Conservation (phyloP, 164 flowering plant genomes). For the Piper betle region DNA sequence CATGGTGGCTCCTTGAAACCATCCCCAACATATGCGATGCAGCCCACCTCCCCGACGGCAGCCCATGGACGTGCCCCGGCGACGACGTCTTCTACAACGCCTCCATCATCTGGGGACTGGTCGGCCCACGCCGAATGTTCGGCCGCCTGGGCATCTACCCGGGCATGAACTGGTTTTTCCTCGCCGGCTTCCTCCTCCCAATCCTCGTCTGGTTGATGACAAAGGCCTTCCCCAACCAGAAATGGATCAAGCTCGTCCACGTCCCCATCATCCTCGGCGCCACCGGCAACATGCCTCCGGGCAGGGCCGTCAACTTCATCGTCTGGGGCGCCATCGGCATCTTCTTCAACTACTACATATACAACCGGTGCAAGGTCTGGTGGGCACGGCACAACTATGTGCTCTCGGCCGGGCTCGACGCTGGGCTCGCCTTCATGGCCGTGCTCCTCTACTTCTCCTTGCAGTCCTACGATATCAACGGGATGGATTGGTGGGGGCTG, state of each 20-base stretch:
- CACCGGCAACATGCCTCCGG: constrained; percentile 33
- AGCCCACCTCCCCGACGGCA: constrained; percentile 10
- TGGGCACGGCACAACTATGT: constrained; percentile 59
- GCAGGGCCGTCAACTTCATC: constrained; percentile 30
- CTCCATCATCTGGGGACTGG: constrained; percentile 19
- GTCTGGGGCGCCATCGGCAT: constrained; percentile 40
- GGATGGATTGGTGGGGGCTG: constrained; percentile 56
- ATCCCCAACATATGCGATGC: constrained; percentile 17
- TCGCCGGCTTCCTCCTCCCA: constrained; percentile 3
- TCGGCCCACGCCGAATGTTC: constrained; percentile 17
- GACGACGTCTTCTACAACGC: constrained; percentile 19
- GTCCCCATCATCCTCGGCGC: constrained; percentile 44
- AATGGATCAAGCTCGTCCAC: constrained; percentile 46
- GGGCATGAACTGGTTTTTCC: constrained; percentile 5
- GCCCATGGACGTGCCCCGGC: constrained; percentile 23
- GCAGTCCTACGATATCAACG: constrained; percentile 18
- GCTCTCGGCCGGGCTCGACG: constrained; percentile 53
- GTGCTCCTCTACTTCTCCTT: constrained; percentile 30
- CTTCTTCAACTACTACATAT: constrained; percentile 37
- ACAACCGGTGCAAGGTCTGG: constrained; percentile 35
- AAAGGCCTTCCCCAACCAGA: constrained; percentile 10
- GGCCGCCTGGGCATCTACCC: constrained; percentile 11
- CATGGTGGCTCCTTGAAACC: constrained; percentile 17
- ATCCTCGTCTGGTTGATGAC: constrained; percentile 1
- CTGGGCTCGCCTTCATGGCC: constrained; percentile 59